Percentiles rank a stretch among this genome's conserved stretches.
These are phyloP conservation scores for Polygonum maritimum DNA, from an alignment of 148 eudicot genomes.

Conservation along the genomic window DNA sequence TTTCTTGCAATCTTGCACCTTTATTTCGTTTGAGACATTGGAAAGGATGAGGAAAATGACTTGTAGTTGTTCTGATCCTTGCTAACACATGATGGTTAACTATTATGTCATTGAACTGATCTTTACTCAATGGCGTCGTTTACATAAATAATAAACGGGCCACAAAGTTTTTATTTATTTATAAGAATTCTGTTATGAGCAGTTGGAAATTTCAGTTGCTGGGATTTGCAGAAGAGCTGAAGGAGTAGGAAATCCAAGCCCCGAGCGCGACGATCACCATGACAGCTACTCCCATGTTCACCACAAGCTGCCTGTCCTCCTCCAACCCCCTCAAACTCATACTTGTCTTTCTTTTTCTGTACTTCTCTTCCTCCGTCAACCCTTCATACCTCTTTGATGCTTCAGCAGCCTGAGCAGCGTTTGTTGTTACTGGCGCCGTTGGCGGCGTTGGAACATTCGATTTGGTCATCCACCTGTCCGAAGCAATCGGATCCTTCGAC, in stretches of 20 bases:
- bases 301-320: slow-evolving; percentile 39
- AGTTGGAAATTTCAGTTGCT: not conserved
- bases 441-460: not conserved
- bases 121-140: not conserved
- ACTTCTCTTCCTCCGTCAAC: not conserved
- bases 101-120: too few relatives aligned
- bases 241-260: slow-evolving; percentile 33
- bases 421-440: not conserved
- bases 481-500: not conserved
- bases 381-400: not conserved
- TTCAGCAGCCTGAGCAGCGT: not conserved
- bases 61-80: too few relatives aligned
- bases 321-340: slow-evolving; percentile 11
- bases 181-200: not conserved
- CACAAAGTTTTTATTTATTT: not conserved
- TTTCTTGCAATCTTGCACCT: not conserved
- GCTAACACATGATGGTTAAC: too few relatives aligned
- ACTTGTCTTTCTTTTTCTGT: not conserved
- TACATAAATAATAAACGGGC: not conserved
- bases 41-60: too few relatives aligned
- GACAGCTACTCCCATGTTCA: slow-evolving; percentile 52
- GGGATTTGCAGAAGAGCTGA: slow-evolving; percentile 15
- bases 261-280: slow-evolving; percentile 52
- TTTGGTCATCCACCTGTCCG: not conserved
- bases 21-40: not conserved